Evolutionary conservation across 78 protist genomes (phyloP), one percentile per base, ranked within the genome.

Genomic region (Emiliania huxleyi): DNA sequence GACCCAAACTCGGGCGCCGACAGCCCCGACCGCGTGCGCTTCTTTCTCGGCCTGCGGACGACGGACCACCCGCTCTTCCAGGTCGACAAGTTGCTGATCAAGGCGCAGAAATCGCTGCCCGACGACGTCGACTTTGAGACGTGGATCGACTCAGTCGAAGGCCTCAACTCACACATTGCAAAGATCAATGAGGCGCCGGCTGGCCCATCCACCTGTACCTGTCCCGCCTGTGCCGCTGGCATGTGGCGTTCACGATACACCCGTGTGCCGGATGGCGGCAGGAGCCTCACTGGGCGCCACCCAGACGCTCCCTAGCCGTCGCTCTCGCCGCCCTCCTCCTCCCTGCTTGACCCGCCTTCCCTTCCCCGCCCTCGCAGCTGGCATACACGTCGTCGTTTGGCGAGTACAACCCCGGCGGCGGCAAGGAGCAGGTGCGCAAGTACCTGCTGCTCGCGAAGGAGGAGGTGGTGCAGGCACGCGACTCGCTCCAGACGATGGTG

Each of bases 401-500:
- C 35, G 87, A 79, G 35, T 79, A 79, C 49, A 79, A 79, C 18
- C 87, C 87, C 35, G 85, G 87, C 11, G 87, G 87, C 33, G 87
- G 87, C 3, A 79, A 79, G 87, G 87, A 43, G 35, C 87, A 79
- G 52, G 18, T 79, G 23, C 35, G 12, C 55, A 79, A 79, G 87
- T 79, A 79, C 35, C 87, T 79, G 6, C 8, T 22, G 40, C 49
- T 79, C 12, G 33, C 35, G 35, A 8, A 25, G 37, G 55, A 40
- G 12, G 87, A 79, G 52, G 55, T 79, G 15, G 87, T 79, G 46
- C 87, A 43, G 0, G 33, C 38, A 19, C 55, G 55, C 37, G 87
- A 79, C 1, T 4, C 49, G 55, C 87, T 79, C 15, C 4, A 18
- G 35, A 43, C 0, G 11, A 2, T 79, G 33, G 43, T 79, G 35